phyloP scores from a whole-genome alignment of 1,284 basidiomycete species.

The Pseudozyma hubeiensis region DNA sequence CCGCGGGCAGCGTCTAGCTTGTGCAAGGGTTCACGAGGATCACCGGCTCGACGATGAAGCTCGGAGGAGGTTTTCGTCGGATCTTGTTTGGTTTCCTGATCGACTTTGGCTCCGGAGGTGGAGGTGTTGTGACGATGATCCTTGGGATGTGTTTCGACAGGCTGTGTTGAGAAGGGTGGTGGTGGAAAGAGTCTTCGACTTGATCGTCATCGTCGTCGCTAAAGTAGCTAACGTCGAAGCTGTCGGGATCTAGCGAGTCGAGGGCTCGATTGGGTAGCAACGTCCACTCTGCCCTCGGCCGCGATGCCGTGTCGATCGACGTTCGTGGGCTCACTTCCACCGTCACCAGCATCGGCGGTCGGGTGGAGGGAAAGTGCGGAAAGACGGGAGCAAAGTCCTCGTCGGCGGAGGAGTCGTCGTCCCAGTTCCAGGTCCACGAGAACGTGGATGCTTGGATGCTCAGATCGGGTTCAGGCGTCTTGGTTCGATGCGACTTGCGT shows the following conservation, averaged over 20 bases:
- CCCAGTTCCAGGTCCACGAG: slow-evolving; percentile 23
- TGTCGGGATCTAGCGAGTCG: not conserved
- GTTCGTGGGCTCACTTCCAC: too few relatives aligned
- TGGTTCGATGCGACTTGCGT: not conserved
- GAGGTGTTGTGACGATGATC: too few relatives aligned
- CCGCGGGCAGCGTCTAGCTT: too few relatives aligned
- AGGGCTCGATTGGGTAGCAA: too few relatives aligned
- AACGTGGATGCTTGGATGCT: slow-evolving; percentile 6
- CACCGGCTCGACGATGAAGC: not conserved
- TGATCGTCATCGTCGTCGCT: not conserved
- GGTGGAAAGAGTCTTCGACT: not conserved
- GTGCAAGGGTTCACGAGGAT: too few relatives aligned
- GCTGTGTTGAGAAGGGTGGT: too few relatives aligned
- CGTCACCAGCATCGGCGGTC: not conserved
- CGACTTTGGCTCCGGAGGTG: not conserved
- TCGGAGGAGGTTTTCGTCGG: slow-evolving; percentile 11
- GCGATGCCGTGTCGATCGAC: too few relatives aligned
- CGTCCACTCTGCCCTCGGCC: not conserved
- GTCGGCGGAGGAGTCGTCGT: not conserved
- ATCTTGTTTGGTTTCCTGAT: not conserved
- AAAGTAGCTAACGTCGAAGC: not conserved
- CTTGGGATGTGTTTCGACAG: too few relatives aligned
- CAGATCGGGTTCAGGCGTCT: not conserved
- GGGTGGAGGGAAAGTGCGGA: not conserved
- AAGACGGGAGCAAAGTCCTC: slow-evolving; percentile 5